Base-by-base conservation (phyloP, 2,329 filamentous ascomycete genomes). In the Ophiostoma sp. region DNA sequence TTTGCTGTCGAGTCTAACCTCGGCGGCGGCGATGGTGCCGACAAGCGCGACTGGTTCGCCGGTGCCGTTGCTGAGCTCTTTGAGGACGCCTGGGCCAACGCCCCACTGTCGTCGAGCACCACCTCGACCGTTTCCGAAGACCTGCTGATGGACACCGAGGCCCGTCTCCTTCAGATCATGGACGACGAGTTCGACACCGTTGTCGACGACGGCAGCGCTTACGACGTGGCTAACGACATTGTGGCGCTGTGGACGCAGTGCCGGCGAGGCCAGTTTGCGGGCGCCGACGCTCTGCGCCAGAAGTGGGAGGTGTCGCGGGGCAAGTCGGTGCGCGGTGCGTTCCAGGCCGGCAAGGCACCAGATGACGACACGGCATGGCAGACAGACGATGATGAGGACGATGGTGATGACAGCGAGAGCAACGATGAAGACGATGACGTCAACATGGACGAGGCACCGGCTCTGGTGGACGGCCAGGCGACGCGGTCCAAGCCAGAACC, bases 11-110 rank as follows among this genome's bases (percentile, higher is more conserved):
- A 93, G 80, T 94, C 93, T 81, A 87, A 90, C 83, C 97, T 95
- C 92, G 96, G 95, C 78, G 96, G 95, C 1, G 90, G 93, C 55
- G 90, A 94, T 79, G 92, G 90, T 28, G 82, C 87, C 75, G 94
- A 97, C 82, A 98, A 98, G 85, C 92, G 95, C 79, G 95, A 97
- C 86, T 98, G 95, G 95, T 93, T 99, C 79, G 95, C 93, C 70
- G 95, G 94, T 76, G 93, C 92, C 59, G 87, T 98, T 71, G 92
- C 91, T 74, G 93, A 97, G 33, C 89, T 97, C 75, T 92, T 98
- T 78, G 80, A 80, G 74, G 75, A 82, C 36, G 68, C 78, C 50
- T 75, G 76, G 75, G 50, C 71, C 70, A 72, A 52, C 70, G 70
- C 42, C 7, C 75, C 77, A 79, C 63, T 76, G 4, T 31, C 77